phyloP scores from a whole-genome alignment of 2,329 filamentous ascomycete genomes.

The Sporothrix pallida region DNA sequence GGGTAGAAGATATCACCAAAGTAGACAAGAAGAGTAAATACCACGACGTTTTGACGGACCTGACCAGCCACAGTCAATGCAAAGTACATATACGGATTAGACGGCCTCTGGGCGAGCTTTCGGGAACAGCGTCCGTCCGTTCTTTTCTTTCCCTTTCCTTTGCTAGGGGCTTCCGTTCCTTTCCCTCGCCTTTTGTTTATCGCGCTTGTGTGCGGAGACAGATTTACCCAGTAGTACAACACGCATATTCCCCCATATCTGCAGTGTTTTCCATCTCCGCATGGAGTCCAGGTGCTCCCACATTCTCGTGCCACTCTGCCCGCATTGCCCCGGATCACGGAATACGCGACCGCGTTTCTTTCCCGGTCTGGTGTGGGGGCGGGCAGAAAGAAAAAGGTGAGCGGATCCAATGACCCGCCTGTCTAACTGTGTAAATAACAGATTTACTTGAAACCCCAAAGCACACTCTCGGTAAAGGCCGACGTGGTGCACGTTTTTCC shows the following conservation, averaged over 20 bases:
- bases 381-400: too few relatives aligned
- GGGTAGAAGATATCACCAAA: background rate
- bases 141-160: background rate
- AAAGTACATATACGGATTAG: background rate
- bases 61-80: background rate
- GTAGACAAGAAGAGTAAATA: background rate
- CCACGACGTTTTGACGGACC: too few relatives aligned
- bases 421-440: background rate
- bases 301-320: background rate
- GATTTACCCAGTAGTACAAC: background rate
- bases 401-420: too few relatives aligned
- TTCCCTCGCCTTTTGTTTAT: background rate
- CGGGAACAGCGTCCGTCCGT: background rate
- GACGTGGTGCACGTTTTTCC: background rate
- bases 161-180: background rate
- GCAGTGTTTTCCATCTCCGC: background rate
- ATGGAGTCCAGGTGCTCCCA: background rate
- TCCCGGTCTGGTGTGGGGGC: background rate
- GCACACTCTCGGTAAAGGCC: background rate
- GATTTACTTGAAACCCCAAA: background rate
- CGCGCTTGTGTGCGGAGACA: background rate
- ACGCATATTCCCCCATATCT: too few relatives aligned
- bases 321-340: conserved; percentile 5
- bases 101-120: background rate
- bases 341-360: background rate